Conservation (phyloP, 306 rosid genomes). For the Heteromeles arbutifolia region DNA sequence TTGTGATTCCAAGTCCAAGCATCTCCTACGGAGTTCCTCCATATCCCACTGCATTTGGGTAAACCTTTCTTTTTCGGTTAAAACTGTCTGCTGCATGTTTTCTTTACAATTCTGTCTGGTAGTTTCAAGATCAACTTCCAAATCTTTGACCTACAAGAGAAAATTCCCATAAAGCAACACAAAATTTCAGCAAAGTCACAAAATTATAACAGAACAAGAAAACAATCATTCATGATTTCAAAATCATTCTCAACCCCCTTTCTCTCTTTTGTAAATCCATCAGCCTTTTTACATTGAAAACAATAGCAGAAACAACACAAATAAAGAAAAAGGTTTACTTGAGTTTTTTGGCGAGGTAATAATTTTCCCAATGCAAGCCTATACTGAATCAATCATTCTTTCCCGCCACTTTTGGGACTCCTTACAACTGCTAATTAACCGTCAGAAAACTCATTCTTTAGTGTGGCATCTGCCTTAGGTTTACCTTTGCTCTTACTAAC, state of each 20-base stretch:
- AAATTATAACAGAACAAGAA: not conserved
- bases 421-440: not conserved
- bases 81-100: constrained; percentile 69
- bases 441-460: not conserved
- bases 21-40: constrained; percentile 66
- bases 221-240: not conserved
- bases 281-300: not conserved
- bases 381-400: not conserved
- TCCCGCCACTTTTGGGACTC: not conserved
- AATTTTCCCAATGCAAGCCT: not conserved
- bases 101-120: constrained; percentile 59
- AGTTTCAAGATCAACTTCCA: constrained; percentile 90
- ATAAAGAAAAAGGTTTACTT: not conserved
- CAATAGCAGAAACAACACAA: too few species aligned
- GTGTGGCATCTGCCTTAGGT: not conserved
- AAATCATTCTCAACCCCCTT: not conserved
- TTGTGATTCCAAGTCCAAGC: constrained; percentile 62
- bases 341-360: not conserved
- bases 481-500: not conserved
- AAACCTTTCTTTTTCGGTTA: constrained; percentile 64
- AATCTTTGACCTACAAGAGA: constrained; percentile 66
- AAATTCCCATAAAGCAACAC: not conserved
- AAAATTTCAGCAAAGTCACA: not conserved
- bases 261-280: not conserved
- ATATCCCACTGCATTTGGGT: constrained; percentile 91